These are phyloP conservation scores for Alternaria gansuensis DNA, from an alignment of 2,329 filamentous ascomycete genomes.

Conservation along the genomic window DNA sequence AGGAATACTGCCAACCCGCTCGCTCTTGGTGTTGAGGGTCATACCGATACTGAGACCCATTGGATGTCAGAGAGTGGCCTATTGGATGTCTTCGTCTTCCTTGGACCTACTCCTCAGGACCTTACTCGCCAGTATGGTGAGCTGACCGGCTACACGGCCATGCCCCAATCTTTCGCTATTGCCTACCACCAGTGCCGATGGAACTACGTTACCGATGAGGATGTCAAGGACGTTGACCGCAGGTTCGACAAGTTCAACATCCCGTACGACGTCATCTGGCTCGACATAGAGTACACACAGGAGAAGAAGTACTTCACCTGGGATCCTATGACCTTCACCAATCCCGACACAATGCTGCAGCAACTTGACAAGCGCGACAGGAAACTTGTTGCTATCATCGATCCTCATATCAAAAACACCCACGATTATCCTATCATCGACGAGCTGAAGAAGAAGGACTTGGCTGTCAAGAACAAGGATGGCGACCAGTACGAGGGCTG, in stretches of 20 bases:
- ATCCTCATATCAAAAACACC: conserved; percentile 96
- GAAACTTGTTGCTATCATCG: conserved; percentile 93
- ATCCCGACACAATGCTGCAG: conserved; percentile 87
- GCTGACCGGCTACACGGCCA: conserved; percentile 87
- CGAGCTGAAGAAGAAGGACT: conserved; percentile 81
- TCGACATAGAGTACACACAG: conserved; percentile 97
- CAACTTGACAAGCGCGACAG: conserved; percentile 85
- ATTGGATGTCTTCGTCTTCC: conserved; percentile 91
- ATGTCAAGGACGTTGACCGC: conserved; percentile 94
- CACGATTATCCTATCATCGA: conserved; percentile 78
- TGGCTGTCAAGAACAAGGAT: conserved; percentile 91
- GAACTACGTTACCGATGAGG: conserved; percentile 98
- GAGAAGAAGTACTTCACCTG: conserved; percentile 98
- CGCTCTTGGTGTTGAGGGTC: conserved; percentile 72
- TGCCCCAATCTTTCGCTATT: conserved; percentile 91
- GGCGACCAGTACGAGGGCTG: conserved; percentile 90
- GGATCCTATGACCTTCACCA: conserved; percentile 86
- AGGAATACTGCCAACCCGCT: conserved; percentile 78
- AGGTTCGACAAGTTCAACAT: conserved; percentile 97
- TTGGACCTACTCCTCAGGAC: conserved; percentile 85
- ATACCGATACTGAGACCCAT: conserved; percentile 85
- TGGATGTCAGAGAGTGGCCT: conserved; percentile 95
- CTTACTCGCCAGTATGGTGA: conserved; percentile 84
- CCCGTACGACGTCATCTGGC: conserved; percentile 98
- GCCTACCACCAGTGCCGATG: conserved; percentile 98